A percentile compares a stretch with the other conserved stretches of the same genome.
These are phyloP conservation scores for Geotrichum ghanense DNA, from an alignment of 805 yeast genomes.

Conservation along the genomic window DNA sequence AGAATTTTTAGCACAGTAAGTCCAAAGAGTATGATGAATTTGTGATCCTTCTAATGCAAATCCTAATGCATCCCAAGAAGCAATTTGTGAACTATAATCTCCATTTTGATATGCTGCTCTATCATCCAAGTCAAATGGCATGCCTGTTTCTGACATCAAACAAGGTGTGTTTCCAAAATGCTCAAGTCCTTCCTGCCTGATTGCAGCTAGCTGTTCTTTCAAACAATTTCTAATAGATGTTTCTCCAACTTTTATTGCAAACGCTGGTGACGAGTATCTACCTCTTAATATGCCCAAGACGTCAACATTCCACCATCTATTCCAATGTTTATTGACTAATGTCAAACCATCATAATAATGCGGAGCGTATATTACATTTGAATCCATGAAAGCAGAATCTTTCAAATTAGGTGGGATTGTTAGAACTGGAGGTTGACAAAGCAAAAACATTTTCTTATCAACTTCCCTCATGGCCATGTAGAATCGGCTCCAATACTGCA, in stretches of 20 bases:
- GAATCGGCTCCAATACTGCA: conserved; percentile 46
- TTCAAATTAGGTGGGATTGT: conserved; percentile 59
- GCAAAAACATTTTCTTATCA: conserved; percentile 37
- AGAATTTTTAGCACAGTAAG: conserved; percentile 56
- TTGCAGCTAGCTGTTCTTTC: conserved; percentile 49
- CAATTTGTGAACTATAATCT: conserved; percentile 55
- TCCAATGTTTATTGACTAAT: conserved; percentile 87
- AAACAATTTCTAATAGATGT: conserved; percentile 58
- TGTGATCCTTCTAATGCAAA: conserved; percentile 64
- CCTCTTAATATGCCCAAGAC: conserved; percentile 81
- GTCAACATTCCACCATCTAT: conserved; percentile 69
- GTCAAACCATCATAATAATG: conserved; percentile 96
- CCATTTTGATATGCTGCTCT: conserved; percentile 55
- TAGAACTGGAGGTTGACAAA: conserved; percentile 75
- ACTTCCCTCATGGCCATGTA: conserved; percentile 28
- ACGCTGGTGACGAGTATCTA: conserved; percentile 60
- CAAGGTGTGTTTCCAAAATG: conserved; percentile 60
- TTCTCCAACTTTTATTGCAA: conserved; percentile 65
- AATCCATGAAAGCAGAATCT: conserved; percentile 36
- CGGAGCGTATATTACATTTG: conserved; percentile 63
- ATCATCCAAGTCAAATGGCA: conserved; percentile 89
- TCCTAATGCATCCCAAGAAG: conserved; percentile 71
- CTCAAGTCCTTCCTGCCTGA: conserved; percentile 48
- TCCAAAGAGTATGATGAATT: conserved; percentile 74
- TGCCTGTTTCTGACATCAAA: conserved; percentile 80